Evolutionary conservation across 306 rosid species (phyloP), one percentile per base, ranked within the genome.

Genomic region (Arachis hypogaea): DNA sequence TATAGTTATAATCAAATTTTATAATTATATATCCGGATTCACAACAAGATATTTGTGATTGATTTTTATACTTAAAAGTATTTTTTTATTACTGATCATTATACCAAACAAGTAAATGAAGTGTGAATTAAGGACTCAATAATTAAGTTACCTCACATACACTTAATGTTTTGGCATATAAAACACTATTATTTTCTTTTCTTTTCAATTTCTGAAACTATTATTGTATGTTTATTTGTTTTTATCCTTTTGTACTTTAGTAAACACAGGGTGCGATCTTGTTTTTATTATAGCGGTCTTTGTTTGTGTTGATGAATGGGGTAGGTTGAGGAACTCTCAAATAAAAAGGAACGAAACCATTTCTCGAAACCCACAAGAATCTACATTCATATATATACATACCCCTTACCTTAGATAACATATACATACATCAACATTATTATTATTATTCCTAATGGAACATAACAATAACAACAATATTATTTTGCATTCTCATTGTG

Each of bases 401-500:
- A 33, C 38, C 3, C 38, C 38, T 33, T 33, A 33, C 38, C 38
- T 33, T 33, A 33, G 38, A 33, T 33, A 33, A 33, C 10, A 16
- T 52, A 52, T 9, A 52, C 5, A 14, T 22, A n/a, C 9, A 52
- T 14, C 68, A 74, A 11, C 8, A 52, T 1, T 4, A 33, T 28
- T 29, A 54, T 44, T 7, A 33, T 33, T 33, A 4, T 68, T 73
- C 66, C 38, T 69, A 56, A 82, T 82, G 81, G 77, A 77, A 18
- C 8, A 77, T 42, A 69, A 63, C 49, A 62, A 6, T 6, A 50
- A 41, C 30, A 70, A 8, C 73, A 69, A 22, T 22, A 22, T 22
- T 22, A 22, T 22, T 22, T 22, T 59, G 78, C 81, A 71, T 33
- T 80, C 86, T 1, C 87, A 84, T 80, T 80, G 89, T 44, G 6